Percentiles rank a stretch among this genome's conserved stretches.
phyloP scores from a whole-genome alignment of 768 basidiomycete genomes.

The Crepidotus variabilis region DNA sequence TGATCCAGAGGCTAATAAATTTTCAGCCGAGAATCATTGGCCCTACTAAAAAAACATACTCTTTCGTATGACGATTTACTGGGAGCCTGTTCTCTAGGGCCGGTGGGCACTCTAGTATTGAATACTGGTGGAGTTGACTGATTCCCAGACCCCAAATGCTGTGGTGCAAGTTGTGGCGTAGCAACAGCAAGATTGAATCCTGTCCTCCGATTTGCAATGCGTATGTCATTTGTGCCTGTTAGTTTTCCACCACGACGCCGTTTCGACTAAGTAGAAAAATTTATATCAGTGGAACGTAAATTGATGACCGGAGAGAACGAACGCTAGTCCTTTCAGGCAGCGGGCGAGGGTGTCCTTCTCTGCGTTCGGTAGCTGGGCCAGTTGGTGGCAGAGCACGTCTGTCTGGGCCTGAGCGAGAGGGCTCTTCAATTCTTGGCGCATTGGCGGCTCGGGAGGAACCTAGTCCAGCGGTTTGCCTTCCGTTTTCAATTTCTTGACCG shows the following conservation, averaged over 20 bases:
- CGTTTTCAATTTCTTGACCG: neutral
- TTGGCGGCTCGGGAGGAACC: too few relatives aligned
- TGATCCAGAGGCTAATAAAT: neutral
- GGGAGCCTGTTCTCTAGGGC: neutral
- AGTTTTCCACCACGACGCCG: constrained; percentile 11
- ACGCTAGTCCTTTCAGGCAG: neutral
- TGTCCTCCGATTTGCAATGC: constrained; percentile 22
- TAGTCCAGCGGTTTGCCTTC: neutral
- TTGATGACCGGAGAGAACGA: neutral
- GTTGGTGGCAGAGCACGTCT: neutral
- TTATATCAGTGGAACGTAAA: neutral
- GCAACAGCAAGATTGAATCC: neutral
- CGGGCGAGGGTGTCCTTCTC: neutral
- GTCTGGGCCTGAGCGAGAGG: neutral
- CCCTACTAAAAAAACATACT: neutral
- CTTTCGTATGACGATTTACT: neutral
- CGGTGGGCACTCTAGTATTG: neutral
- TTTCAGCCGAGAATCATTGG: neutral
- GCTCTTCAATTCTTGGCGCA: neutral
- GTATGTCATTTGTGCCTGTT: constrained; percentile 36
- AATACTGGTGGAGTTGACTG: neutral
- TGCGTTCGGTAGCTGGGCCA: neutral
- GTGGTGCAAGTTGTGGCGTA: neutral
- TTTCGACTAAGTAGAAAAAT: neutral
- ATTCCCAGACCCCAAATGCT: neutral